Conservation (phyloP, 495 filamentous ascomycete species). For the Tuber umbilicatum region DNA sequence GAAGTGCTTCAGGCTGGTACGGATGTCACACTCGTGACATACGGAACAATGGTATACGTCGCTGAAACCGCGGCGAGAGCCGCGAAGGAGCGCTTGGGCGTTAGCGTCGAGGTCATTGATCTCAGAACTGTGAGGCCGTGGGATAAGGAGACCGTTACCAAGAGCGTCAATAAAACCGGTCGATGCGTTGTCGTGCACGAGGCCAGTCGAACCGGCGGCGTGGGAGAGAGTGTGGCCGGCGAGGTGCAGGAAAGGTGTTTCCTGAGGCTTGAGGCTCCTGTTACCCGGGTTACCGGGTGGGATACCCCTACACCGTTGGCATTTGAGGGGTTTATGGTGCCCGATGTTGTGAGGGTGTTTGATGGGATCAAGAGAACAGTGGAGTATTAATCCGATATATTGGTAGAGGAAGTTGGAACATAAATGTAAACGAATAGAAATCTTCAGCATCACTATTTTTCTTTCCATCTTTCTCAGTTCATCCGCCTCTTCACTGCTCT, state of each 20-base stretch:
- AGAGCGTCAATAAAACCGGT: conserved; percentile 85
- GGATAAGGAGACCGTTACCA: conserved; percentile 76
- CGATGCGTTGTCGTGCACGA: conserved; percentile 90
- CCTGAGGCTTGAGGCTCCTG: conserved; percentile 80
- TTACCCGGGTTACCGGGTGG: conserved; percentile 86
- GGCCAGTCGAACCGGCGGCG: conserved; percentile 87
- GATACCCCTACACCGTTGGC: conserved; percentile 75
- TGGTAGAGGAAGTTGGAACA: not conserved
- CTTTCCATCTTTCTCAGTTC: not conserved
- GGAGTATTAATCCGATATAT: conserved; percentile 47
- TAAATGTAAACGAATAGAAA: not conserved
- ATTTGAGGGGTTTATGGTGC: conserved; percentile 82
- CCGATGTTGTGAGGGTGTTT: conserved; percentile 74
- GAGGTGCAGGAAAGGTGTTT: conserved; percentile 88
- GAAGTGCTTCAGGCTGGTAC: conserved; percentile 79
- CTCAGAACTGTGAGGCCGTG: conserved; percentile 89
- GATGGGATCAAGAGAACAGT: conserved; percentile 57
- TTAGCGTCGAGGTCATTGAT: conserved; percentile 83
- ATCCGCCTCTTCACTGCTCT: not conserved
- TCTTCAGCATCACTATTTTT: not conserved
- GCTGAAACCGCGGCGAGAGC: conserved; percentile 73
- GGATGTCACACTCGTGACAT: conserved; percentile 81
- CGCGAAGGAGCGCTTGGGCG: conserved; percentile 72
- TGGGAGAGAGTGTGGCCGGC: conserved; percentile 88
- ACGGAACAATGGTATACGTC: conserved; percentile 86